These are phyloP conservation scores for Saksenaea vasiformis DNA, from an alignment of 371 early-diverging fungal genomes.

Conservation along the genomic window DNA sequence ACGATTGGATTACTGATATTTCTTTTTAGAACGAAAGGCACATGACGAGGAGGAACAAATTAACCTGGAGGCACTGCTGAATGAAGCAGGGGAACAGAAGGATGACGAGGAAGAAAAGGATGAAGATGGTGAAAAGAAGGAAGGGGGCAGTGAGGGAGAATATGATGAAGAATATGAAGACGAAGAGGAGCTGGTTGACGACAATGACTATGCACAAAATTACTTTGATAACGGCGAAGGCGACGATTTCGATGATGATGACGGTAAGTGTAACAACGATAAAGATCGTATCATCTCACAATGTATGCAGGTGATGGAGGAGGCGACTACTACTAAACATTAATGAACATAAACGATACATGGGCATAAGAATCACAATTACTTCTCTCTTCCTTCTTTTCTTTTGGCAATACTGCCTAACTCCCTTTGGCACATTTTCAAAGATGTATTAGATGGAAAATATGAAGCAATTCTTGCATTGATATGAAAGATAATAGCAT, in stretches of 20 bases:
- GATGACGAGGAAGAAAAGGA: constrained; percentile 30
- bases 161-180: constrained; percentile 47
- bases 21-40: constrained; percentile 25
- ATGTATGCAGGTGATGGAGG: constrained; percentile 14
- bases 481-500: background rate
- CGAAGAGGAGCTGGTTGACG: constrained; percentile 55
- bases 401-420: background rate
- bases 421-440: too few species aligned
- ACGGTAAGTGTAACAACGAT: constrained; percentile 26
- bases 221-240: constrained; percentile 62
- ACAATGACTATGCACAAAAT: constrained; percentile 54
- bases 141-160: constrained; percentile 26
- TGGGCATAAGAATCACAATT: background rate
- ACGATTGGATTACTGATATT: background rate
- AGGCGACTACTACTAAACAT: background rate
- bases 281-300: background rate
- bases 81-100: constrained; percentile 29
- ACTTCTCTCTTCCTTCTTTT: background rate
- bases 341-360: background rate
- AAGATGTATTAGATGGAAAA: too few species aligned
- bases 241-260: constrained; percentile 51
- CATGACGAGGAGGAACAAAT: constrained; percentile 22
- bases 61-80: constrained; percentile 29
- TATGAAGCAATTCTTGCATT: too few species aligned
- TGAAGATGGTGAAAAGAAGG: constrained; percentile 30